These are phyloP conservation scores for Pittosporum tobira DNA, from an alignment of 129 eudicot species.

Conservation along the genomic window DNA sequence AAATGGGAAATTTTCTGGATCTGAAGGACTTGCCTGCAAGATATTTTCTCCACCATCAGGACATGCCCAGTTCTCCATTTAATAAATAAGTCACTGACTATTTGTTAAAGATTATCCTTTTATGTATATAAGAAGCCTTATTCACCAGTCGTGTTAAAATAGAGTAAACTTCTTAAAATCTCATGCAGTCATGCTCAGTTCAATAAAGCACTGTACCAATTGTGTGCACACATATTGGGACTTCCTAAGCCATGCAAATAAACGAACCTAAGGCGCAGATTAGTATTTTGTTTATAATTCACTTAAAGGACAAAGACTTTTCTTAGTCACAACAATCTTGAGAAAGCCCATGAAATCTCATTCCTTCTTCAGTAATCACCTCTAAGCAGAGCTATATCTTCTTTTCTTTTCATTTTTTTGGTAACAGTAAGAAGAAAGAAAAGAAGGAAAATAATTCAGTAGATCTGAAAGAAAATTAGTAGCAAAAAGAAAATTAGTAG, in stretches of 20 bases:
- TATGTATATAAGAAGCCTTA: too few species aligned
- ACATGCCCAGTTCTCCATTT: neutral
- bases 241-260: too few species aligned
- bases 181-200: too few species aligned
- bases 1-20: constrained; percentile 85
- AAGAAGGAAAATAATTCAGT: neutral
- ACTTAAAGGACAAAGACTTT: neutral
- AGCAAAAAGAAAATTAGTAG: too few species aligned
- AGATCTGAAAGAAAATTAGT: neutral
- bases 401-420: too few species aligned
- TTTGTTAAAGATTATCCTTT: neutral
- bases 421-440: too few species aligned
- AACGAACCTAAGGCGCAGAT: too few species aligned
- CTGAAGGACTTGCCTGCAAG: constrained; percentile 89
- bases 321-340: neutral
- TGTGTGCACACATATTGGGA: too few species aligned
- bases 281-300: too few species aligned
- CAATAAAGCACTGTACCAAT: too few species aligned
- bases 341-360: neutral
- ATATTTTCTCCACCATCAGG: constrained; percentile 16
- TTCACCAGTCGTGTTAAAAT: neutral
- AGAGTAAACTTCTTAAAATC: neutral
- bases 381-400: neutral
- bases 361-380: neutral
- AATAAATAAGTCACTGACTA: neutral